Percentiles rank a stretch among this genome's conserved stretches.
Conservation (phyloP, 345 rosid genomes). For the Sonneratia caseolaris region DNA sequence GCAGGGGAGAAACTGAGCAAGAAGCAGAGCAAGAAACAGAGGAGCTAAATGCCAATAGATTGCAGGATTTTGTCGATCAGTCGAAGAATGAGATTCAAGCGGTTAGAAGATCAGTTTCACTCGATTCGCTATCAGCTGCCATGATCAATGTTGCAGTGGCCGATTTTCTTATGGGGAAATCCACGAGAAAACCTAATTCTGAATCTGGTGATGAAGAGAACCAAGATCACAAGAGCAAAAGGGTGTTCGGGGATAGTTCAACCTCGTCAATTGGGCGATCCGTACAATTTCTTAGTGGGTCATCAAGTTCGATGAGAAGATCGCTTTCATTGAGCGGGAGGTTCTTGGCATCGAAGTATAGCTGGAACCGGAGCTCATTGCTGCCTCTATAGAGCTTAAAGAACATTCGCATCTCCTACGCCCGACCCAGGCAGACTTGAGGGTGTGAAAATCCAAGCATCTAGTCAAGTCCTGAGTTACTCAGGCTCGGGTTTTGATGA, state of each 20-base stretch:
- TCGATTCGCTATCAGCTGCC: conserved; percentile 48
- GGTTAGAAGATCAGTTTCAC: conserved; percentile 62
- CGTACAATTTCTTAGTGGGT: conserved; percentile 9
- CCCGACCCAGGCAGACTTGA: background rate
- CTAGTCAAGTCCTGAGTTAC: background rate
- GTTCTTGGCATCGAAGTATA: conserved; percentile 23
- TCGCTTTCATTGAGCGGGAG: conserved; percentile 56
- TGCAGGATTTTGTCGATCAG: conserved; percentile 11
- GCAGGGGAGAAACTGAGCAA: conserved; percentile 10
- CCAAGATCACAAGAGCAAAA: too few relatives aligned
- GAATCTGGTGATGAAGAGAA: too few relatives aligned
- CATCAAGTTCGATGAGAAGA: conserved; percentile 41
- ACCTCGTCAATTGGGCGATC: conserved; percentile 28
- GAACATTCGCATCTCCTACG: background rate
- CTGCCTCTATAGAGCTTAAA: conserved; percentile 11
- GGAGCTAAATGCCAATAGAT: conserved; percentile 11
- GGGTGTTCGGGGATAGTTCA: too few relatives aligned
- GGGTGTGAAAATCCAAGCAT: too few relatives aligned
- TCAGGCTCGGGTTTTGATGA: background rate
- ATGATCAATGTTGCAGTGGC: conserved; percentile 31
- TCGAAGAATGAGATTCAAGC: conserved; percentile 21
- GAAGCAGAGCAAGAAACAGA: conserved; percentile 7
- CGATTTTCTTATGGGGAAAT: conserved; percentile 5
- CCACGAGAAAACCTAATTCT: conserved; percentile 5
- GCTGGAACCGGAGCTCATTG: conserved; percentile 14